phyloP scores from a whole-genome alignment of 2,329 filamentous ascomycete genomes.

The Seiridium unicorne region DNA sequence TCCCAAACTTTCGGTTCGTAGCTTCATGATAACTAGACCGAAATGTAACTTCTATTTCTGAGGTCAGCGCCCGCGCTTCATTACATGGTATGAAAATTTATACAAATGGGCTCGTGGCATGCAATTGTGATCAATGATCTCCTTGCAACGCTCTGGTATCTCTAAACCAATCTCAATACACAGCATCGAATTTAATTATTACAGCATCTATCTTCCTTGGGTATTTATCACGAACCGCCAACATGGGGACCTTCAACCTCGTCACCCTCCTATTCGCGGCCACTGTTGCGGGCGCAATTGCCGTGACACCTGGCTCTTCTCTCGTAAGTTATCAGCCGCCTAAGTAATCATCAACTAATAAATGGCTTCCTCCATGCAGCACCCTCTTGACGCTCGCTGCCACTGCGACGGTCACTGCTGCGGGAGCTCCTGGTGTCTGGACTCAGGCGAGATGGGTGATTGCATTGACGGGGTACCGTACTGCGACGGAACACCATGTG shows the following conservation, averaged over 20 bases:
- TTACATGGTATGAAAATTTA: too few relatives aligned
- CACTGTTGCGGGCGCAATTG: not conserved
- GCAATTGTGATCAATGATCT: too few relatives aligned
- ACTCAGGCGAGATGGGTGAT: not conserved
- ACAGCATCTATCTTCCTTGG: too few relatives aligned
- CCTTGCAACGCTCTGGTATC: too few relatives aligned
- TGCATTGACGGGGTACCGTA: not conserved
- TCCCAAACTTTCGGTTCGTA: not conserved
- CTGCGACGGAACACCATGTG: not conserved
- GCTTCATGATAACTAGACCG: not conserved
- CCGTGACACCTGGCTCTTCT: not conserved
- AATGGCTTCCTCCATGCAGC: not conserved
- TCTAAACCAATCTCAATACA: too few relatives aligned
- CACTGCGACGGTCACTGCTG: constrained; percentile 3
- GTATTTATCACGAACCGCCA: not conserved
- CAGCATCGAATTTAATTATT: too few relatives aligned
- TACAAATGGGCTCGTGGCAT: too few relatives aligned
- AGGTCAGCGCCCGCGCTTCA: too few relatives aligned
- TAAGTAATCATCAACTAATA: too few relatives aligned
- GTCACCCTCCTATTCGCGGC: not conserved
- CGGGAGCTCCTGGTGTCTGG: not conserved
- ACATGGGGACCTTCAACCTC: not conserved
- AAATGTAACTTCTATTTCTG: too few relatives aligned
- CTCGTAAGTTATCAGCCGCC: not conserved
- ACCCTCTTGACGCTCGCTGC: not conserved